Base-by-base conservation (phyloP, 2,329 filamentous ascomycete genomes). In the Rosellinia necatrix region DNA sequence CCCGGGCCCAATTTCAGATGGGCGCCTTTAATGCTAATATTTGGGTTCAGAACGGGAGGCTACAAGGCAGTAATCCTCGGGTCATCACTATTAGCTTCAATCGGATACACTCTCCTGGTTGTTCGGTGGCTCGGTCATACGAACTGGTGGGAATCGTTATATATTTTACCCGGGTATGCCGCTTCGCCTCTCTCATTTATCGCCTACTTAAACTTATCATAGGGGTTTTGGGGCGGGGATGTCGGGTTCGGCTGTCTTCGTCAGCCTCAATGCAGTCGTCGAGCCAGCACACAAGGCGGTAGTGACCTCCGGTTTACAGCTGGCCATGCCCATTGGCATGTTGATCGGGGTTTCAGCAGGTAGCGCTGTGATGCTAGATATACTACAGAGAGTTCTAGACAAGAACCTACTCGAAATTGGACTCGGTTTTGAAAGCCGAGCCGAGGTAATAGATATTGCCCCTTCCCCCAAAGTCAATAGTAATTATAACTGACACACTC, bases 101-200 rank as follows among this genome's bases (percentile, higher is more conserved):
- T 78, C 1, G 75, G 78, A 5, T 87, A 87, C 56, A 42, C 73
- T 0, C 69, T 85, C 0, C 76, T 88, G 3, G 68, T 82, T 7
- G 64, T 84, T 1, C 73, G 78, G 19, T 89, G 86, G 87, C 76
- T 81, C 9, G 86, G 84, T 0, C 59, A 83, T 27, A 87, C 83
- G 0, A 78, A 76, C 6, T 76, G 78, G 62, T 71, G 72, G 56
- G 82, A 86, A 59, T 82, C 82, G 0, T 65, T 88, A 0, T 84
- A 85, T 55, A 85, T 88, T 21, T 71, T 85, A 4, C 84, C 84
- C 0, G 72, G 72, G 74, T 75, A 48, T 54, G 71, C 63, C 4
- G 15, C 6, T 17, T 13, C 2, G 7, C 12, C 19, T 38, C 22
- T 17, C 9, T 13, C 41, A 19, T 7, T 12, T 10, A 21, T n/a